Evolutionary conservation across 805 yeast species (phyloP).

Genomic region (Candida fluviatilis): DNA sequence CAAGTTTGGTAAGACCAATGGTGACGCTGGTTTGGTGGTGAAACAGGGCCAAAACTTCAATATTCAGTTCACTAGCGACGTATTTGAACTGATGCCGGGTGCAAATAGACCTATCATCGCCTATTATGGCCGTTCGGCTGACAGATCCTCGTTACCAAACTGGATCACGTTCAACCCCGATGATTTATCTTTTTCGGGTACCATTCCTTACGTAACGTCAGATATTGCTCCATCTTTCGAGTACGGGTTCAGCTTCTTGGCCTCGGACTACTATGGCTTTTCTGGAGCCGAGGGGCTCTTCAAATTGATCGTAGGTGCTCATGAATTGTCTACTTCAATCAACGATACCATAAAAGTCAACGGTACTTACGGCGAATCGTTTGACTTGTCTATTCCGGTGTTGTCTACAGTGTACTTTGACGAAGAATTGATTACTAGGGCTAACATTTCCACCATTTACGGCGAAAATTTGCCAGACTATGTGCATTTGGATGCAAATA

Average conservation of each 20-base stretch:
- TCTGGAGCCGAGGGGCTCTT: constrained; percentile 70
- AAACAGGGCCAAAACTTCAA: constrained; percentile 64
- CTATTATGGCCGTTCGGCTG: constrained; percentile 77
- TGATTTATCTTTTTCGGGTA: constrained; percentile 71
- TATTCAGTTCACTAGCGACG: constrained; percentile 53
- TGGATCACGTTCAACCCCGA: constrained; percentile 75
- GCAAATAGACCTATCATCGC: constrained; percentile 51
- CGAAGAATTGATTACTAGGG: constrained; percentile 40
- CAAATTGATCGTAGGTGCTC: constrained; percentile 81
- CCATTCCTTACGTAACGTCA: constrained; percentile 83
- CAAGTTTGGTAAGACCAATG: constrained; percentile 71
- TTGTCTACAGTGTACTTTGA: constrained; percentile 62
- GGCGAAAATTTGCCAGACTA: constrained; percentile 56
- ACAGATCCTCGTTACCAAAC: constrained; percentile 84
- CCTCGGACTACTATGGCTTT: constrained; percentile 72
- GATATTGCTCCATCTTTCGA: constrained; percentile 80
- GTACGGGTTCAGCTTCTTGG: constrained; percentile 70
- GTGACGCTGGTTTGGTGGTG: constrained; percentile 67
- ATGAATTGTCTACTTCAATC: constrained; percentile 65
- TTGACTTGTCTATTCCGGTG: constrained; percentile 58
- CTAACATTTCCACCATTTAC: constrained; percentile 55
- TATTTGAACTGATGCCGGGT: constrained; percentile 46
- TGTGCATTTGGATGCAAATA: constrained; percentile 37
- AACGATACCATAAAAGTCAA: constrained; percentile 56
- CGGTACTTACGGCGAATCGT: constrained; percentile 57